Evolutionary conservation across 495 filamentous ascomycete genomes (phyloP), one percentile per base, ranked within the genome.

Genomic region (Penicillium bialowiezense): DNA sequence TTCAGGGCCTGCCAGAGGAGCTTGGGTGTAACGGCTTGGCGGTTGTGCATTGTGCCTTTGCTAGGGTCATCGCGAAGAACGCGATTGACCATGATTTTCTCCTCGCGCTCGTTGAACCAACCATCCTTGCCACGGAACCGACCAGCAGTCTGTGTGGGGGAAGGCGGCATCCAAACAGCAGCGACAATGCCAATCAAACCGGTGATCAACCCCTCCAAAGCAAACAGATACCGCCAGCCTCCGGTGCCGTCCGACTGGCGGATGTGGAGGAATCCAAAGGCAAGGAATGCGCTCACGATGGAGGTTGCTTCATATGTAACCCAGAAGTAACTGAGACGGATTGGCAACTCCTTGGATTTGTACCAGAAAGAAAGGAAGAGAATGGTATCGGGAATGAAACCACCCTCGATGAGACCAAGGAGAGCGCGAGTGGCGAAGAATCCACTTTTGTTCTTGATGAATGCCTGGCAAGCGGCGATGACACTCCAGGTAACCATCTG

Each of bases 401-500:
- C 86, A 41, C 89, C 89, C 62, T 95, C 88, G 8, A 92, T 68
- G 6, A 90, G 67, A 20, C 87, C 88, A 4, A 93, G 71, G 18
- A 92, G 58, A 10, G 81, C 75, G 34, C 90, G 75, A 51, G 73
- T 80, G 9, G 76, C 69, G 38, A 81, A 83, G 61, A 88, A 95
- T 0, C 81, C 79, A 0, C 62, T 55, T n/a, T 75, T 71, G 1
- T 82, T 81, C 29, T 63, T 74, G 7, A 95, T 59, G 48, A 83
- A 83, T 9, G 86, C 81, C 64, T 92, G 88, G 34, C 72, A 76
- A 18, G 73, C 68, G 0, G 88, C 87, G 26, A 91, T 81, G 7
- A 90, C 52, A 58, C 83, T 87, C 87, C 89, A 95, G 3, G 77
- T 73, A 1, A 89, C 69, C 79, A 92, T 92, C 56, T 92, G 88